Conservation (phyloP, 441 rosid species). For the Erodium texanum region DNA sequence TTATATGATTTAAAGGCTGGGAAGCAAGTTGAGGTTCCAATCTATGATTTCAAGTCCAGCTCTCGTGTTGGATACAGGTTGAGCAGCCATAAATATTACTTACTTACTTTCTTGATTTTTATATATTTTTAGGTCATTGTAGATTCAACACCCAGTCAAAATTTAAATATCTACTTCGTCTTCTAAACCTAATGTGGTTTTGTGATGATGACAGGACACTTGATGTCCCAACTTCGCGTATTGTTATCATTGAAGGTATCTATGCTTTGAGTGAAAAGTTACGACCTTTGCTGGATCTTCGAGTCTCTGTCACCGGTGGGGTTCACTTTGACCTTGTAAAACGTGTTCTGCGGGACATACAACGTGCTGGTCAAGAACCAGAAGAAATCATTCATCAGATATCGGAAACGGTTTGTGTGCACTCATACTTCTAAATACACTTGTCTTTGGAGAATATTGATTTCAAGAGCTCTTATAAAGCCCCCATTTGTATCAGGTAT, state of each 20-base stretch:
- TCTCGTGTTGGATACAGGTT: constrained; percentile 87
- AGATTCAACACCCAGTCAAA: not conserved
- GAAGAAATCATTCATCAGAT: constrained; percentile 96
- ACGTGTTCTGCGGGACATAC: constrained; percentile 91
- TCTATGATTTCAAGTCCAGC: constrained; percentile 93
- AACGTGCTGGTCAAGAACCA: constrained; percentile 98
- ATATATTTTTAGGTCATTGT: not conserved
- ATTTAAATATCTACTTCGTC: constrained; percentile 4
- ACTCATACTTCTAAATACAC: constrained; percentile 1
- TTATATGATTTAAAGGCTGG: constrained; percentile 72
- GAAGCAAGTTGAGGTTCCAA: constrained; percentile 68
- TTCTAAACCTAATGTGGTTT: constrained; percentile 14
- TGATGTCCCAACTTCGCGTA: constrained; percentile 83
- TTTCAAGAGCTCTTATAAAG: constrained; percentile 10
- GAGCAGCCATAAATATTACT: not conserved
- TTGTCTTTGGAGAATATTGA: constrained; percentile 1
- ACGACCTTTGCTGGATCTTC: constrained; percentile 80
- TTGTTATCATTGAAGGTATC: constrained; percentile 85
- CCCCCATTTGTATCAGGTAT: constrained; percentile 44
- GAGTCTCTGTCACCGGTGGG: constrained; percentile 87
- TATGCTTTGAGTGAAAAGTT: constrained; percentile 87
- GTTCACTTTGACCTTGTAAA: constrained; percentile 99
- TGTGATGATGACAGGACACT: constrained; percentile 49
- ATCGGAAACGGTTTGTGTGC: constrained; percentile 75
- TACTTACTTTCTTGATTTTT: not conserved